These are phyloP conservation scores for Talaromyces amestolkiae DNA, from an alignment of 2,329 filamentous ascomycete genomes.

Conservation along the genomic window DNA sequence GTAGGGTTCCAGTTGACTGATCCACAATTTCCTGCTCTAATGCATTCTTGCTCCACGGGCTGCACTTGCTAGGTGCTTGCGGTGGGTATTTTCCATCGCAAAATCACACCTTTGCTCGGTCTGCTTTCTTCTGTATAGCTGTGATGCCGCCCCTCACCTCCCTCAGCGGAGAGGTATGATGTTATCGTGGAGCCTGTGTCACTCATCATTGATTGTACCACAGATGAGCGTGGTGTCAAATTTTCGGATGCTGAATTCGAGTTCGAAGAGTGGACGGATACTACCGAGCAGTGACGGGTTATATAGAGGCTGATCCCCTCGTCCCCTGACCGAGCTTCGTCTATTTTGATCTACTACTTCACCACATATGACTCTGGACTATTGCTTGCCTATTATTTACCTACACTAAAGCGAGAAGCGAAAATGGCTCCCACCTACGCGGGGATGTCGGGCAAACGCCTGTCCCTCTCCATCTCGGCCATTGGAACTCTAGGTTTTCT, in stretches of 20 bases:
- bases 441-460: conserved; percentile 57
- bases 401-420: conserved; percentile 7
- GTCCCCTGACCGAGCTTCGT: background rate
- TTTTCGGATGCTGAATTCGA: background rate
- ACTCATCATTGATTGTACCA: conserved; percentile 6
- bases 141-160: background rate
- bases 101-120: background rate
- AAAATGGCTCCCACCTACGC: conserved; percentile 55
- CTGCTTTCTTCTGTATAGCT: background rate
- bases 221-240: background rate
- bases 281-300: background rate
- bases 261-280: too few species aligned
- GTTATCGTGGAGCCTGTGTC: background rate
- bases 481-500: conserved; percentile 60
- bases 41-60: background rate
- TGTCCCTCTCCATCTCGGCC: conserved; percentile 30
- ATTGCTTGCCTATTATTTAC: background rate
- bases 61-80: background rate
- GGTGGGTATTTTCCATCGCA: background rate
- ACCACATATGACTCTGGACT: background rate
- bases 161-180: conserved; percentile 4
- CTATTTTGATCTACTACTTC: background rate
- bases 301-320: background rate
- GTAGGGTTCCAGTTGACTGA: background rate
- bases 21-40: background rate